Percentiles rank a stretch among this genome's conserved stretches.
These are phyloP conservation scores for Penicillium sp. DNA, from an alignment of 2,329 filamentous ascomycete genomes.

Conservation along the genomic window DNA sequence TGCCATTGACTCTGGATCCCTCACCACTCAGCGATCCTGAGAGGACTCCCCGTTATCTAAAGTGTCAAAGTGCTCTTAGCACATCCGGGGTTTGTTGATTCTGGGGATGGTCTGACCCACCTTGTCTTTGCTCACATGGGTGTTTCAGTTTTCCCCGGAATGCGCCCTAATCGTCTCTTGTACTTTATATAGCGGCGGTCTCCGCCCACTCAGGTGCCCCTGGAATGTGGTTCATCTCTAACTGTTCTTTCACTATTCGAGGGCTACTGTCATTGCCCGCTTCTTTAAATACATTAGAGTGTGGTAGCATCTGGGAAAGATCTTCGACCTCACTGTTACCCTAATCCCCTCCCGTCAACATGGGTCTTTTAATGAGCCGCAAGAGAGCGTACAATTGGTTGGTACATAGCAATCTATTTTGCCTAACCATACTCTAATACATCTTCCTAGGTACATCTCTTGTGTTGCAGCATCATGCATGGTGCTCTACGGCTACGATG, in stretches of 20 bases:
- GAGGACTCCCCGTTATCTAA: slow-evolving; percentile 11
- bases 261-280: background rate
- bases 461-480: slow-evolving; percentile 64
- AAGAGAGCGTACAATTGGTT: slow-evolving; percentile 30
- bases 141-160: slow-evolving; percentile 2
- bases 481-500: slow-evolving; percentile 68
- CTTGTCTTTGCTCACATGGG: slow-evolving; percentile 6
- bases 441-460: slow-evolving; percentile 51
- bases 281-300: background rate
- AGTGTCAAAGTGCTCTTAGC: slow-evolving; percentile 16
- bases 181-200: background rate
- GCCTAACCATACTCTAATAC: background rate
- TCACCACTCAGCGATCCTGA: slow-evolving; percentile 25
- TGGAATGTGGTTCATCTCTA: background rate
- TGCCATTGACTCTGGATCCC: slow-evolving; percentile 15
- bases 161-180: background rate
- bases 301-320: background rate
- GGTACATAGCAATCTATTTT: background rate
- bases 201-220: background rate
- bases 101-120: slow-evolving; percentile 11
- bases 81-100: slow-evolving; percentile 10
- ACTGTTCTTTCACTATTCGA: background rate
- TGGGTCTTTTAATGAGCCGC: slow-evolving; percentile 18
- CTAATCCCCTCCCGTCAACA: slow-evolving; percentile 5
- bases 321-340: background rate